phyloP scores from a whole-genome alignment of 768 basidiomycete species.

The Serendipita indica region DNA sequence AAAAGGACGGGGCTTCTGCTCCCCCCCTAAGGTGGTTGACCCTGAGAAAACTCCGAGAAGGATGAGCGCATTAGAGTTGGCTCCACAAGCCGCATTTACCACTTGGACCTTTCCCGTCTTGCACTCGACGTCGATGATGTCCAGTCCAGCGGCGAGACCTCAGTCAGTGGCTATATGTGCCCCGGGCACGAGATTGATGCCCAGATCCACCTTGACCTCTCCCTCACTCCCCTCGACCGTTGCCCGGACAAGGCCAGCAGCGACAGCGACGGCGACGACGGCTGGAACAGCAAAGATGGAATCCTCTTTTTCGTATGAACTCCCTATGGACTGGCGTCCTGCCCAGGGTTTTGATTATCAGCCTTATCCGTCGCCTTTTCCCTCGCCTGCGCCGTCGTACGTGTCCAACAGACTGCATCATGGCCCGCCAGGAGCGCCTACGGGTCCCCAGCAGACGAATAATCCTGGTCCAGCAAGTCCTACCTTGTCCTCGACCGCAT shows the following conservation, averaged over 20 bases:
- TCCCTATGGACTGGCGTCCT: conserved; percentile 8
- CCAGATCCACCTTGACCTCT: background rate
- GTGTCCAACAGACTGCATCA: conserved; percentile 6
- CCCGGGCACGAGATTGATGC: background rate
- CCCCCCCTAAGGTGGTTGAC: too few species aligned
- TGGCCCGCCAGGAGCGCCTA: background rate
- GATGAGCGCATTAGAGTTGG: too few species aligned
- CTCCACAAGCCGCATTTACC: too few species aligned
- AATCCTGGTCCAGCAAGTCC: background rate
- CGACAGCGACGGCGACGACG: too few species aligned
- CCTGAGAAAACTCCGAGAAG: too few species aligned
- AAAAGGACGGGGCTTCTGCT: too few species aligned
- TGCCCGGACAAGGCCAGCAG: too few species aligned
- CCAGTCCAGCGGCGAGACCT: too few species aligned
- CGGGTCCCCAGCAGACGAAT: background rate
- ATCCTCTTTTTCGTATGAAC: conserved; percentile 3
- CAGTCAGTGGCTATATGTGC: background rate
- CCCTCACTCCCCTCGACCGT: background rate
- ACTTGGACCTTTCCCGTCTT: too few species aligned
- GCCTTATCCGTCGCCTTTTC: conserved; percentile 7
- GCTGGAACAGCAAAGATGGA: too few species aligned
- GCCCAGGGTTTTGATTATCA: conserved; percentile 5
- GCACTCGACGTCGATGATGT: too few species aligned
- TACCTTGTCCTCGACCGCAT: background rate
- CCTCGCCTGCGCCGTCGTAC: background rate